These are phyloP conservation scores for Kodamaea arcana DNA, from an alignment of 1,139 yeast genomes.

Conservation along the genomic window DNA sequence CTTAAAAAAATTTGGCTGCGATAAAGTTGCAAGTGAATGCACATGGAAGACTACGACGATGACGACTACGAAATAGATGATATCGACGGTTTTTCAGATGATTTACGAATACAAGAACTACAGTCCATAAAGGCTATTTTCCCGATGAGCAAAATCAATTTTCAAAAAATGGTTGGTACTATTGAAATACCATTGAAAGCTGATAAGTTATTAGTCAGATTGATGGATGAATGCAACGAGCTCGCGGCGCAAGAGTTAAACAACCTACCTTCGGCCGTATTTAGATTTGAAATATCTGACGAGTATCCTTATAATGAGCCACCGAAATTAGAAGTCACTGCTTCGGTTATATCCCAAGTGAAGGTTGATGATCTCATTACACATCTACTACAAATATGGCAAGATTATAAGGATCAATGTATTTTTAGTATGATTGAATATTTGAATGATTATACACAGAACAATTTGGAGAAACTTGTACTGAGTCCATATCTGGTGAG, in stretches of 20 bases:
- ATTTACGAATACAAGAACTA: conserved; percentile 36
- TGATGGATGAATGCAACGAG: conserved; percentile 2
- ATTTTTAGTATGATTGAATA: conserved; percentile 46
- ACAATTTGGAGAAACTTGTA: conserved; percentile 5
- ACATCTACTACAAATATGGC: conserved; percentile 30
- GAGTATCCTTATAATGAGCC: conserved; percentile 27
- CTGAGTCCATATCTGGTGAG: conserved; percentile 1
- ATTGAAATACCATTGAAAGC: conserved; percentile 24
- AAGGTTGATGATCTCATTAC: conserved; percentile 6
- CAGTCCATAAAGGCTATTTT: conserved; percentile 47
- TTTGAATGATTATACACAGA: conserved; percentile 25
- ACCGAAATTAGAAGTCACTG: conserved; percentile 21
- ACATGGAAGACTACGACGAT: not conserved
- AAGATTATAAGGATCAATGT: conserved; percentile 36
- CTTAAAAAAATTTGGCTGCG: too few relatives aligned
- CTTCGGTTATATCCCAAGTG: conserved; percentile 18
- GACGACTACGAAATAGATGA: conserved; percentile 1
- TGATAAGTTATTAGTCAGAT: conserved; percentile 14
- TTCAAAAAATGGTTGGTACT: conserved; percentile 16
- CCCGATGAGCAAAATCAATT: conserved; percentile 37
- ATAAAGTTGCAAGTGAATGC: too few relatives aligned
- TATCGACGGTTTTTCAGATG: conserved; percentile 18
- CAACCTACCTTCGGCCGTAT: conserved; percentile 28
- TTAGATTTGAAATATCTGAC: conserved; percentile 26
- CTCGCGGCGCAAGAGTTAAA: conserved; percentile 8